phyloP scores from a whole-genome alignment of 2,329 filamentous ascomycete genomes.

The Fusarium marasasianum region DNA sequence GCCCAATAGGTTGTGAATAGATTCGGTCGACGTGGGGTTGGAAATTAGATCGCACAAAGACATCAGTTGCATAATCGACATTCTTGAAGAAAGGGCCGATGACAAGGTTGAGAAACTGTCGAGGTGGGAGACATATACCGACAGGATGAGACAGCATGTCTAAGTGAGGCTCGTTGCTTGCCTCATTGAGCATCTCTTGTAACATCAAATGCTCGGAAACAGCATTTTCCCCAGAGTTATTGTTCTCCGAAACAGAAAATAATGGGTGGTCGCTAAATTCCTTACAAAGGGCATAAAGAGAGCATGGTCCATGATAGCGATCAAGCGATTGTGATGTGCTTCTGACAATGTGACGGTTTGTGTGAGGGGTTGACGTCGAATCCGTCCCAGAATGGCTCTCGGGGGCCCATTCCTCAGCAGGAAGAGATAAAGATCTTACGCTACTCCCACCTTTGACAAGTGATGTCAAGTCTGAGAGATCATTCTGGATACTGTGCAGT shows the following conservation, averaged over 20 bases:
- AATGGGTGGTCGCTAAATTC: conserved; percentile 37
- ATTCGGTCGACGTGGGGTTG: conserved; percentile 38
- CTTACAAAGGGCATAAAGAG: conserved; percentile 39
- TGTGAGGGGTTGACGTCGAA: neutral
- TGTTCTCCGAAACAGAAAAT: conserved; percentile 6
- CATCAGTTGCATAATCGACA: conserved; percentile 38
- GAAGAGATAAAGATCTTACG: conserved; percentile 7
- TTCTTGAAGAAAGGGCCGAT: conserved; percentile 40
- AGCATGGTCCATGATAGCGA: conserved; percentile 40
- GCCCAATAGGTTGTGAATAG: conserved; percentile 32
- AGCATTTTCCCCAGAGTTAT: neutral
- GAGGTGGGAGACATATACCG: conserved; percentile 33
- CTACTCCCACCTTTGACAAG: conserved; percentile 35
- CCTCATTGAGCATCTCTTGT: conserved; percentile 36
- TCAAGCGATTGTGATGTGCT: conserved; percentile 31
- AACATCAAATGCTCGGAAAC: conserved; percentile 19
- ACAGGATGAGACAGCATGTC: conserved; percentile 33
- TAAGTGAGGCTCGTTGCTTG: conserved; percentile 32
- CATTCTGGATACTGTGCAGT: conserved; percentile 40
- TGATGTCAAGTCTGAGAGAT: conserved; percentile 41
- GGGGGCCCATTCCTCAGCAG: conserved; percentile 11
- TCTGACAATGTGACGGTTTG: conserved; percentile 35
- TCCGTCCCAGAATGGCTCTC: conserved; percentile 1
- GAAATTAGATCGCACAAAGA: conserved; percentile 36
- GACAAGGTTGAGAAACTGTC: conserved; percentile 41